These are phyloP conservation scores for Torulaspora quercuum DNA, from an alignment of 805 yeast species.

Conservation along the genomic window DNA sequence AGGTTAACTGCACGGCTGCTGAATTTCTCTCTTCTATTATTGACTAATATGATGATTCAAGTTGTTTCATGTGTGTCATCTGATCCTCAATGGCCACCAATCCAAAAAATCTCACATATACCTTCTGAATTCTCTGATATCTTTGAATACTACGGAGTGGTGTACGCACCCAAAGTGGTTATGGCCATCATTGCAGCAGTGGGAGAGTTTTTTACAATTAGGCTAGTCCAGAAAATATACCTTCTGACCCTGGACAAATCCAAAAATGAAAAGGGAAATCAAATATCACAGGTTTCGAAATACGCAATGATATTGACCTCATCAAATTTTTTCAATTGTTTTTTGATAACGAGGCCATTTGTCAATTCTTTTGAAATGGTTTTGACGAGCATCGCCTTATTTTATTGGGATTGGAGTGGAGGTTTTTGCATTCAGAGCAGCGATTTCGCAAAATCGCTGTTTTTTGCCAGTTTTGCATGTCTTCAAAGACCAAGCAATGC, in stretches of 20 bases:
- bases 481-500: constrained; percentile 82
- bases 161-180: constrained; percentile 57
- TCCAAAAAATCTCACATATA: constrained; percentile 3
- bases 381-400: constrained; percentile 61
- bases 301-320: constrained; percentile 24
- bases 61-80: too few relatives aligned
- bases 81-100: not conserved
- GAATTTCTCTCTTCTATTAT: not conserved
- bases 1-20: constrained; percentile 1
- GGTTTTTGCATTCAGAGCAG: constrained; percentile 18
- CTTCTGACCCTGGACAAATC: constrained; percentile 20
- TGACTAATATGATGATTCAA: not conserved
- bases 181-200: constrained; percentile 68
- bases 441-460: constrained; percentile 39
- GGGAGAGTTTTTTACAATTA: constrained; percentile 62
- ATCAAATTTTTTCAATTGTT: constrained; percentile 66
- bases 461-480: constrained; percentile 58
- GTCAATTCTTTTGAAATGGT: constrained; percentile 78
- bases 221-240: constrained; percentile 41
- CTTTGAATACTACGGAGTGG: constrained; percentile 42
- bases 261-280: constrained; percentile 8
- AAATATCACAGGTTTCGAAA: constrained; percentile 17
- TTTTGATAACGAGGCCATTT: constrained; percentile 74
- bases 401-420: constrained; percentile 65
- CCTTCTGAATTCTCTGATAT: constrained; percentile 30